Evolutionary conservation across 2,329 filamentous ascomycete species (phyloP).

Genomic region (Epichloe gansuensis): DNA sequence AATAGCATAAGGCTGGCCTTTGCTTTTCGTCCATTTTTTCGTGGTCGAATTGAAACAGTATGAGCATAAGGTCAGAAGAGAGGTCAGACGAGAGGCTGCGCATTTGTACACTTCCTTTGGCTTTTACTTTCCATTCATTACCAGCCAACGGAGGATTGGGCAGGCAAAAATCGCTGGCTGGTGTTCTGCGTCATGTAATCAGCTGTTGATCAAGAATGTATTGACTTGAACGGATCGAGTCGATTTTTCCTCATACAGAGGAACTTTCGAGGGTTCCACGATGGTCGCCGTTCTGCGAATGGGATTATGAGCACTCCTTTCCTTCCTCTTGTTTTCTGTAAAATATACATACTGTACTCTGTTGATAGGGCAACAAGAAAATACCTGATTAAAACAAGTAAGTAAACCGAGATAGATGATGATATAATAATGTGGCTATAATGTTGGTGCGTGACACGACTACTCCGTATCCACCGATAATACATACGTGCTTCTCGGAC

Average conservation of each 20-base stretch:
- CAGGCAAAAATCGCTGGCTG: neutral
- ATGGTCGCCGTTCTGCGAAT: neutral
- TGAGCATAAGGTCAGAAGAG: neutral
- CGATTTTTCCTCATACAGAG: too few species aligned
- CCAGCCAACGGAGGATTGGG: neutral
- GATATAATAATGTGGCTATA: too few species aligned
- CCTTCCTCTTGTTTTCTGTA: neutral
- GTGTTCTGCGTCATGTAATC: neutral
- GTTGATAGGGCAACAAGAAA: neutral
- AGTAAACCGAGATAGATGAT: too few species aligned
- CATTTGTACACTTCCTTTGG: neutral
- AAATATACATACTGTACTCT: neutral
- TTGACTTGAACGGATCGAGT: neutral
- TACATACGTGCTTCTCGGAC: too few species aligned
- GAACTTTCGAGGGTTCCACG: too few species aligned
- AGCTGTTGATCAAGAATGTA: neutral
- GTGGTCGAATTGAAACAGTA: neutral
- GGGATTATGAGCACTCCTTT: neutral
- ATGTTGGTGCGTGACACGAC: too few species aligned
- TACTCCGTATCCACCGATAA: too few species aligned
- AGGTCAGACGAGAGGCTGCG: neutral
- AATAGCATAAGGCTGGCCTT: neutral
- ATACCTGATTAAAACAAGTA: neutral
- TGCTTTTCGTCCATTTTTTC: neutral
- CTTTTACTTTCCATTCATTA: neutral